Evolutionary conservation across 2,329 filamentous ascomycete species (phyloP), one percentile per base, ranked within the genome.

Genomic region (Lasiodiplodia theobromae): DNA sequence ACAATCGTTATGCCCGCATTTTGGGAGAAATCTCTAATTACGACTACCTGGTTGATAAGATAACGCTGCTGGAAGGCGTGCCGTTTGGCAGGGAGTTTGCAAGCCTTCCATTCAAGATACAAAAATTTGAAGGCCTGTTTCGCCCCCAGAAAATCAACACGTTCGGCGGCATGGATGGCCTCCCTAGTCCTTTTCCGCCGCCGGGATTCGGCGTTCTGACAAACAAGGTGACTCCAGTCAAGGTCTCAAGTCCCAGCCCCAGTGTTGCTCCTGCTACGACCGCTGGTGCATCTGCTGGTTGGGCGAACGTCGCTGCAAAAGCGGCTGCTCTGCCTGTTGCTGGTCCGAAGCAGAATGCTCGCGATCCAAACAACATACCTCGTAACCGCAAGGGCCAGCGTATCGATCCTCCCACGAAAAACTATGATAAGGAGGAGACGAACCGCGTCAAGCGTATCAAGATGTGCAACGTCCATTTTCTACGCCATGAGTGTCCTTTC

Each of bases 371-470:
- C 51, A 56, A 47, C 58, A 64, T 89, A 67, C 81, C 84, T 56
- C 85, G 86, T 70, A 90, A 90, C 76, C 86, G 85, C 69, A 79
- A 81, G 69, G 87, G 87, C 47, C 87, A 89, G 73, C 86, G 88
- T 68, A 82, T 90, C 67, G 88, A 90, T 73, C 72, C 82, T 76
- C 72, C 82, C 75, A 73, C 82, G 77, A 77, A 84, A 77, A 76
- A 81, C 52, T 83, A 84, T 76, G 77, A 88, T 81, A 78, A 86
- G 69, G 82, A 86, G 21, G 86, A 88, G 70, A 81, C 89, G 57
- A 85, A 86, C 72, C 84, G 86, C 23, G 78, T 90, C 72, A 89
- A 89, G 78, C 87, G 86, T 76, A 76, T 89, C 70, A 89, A 90
- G 74, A 77, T 89, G 69, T 90, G 88, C 80, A 90, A 89, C 73